Base-by-base conservation (phyloP, 83 land plant species). In the Isoetes engelmannii region DNA sequence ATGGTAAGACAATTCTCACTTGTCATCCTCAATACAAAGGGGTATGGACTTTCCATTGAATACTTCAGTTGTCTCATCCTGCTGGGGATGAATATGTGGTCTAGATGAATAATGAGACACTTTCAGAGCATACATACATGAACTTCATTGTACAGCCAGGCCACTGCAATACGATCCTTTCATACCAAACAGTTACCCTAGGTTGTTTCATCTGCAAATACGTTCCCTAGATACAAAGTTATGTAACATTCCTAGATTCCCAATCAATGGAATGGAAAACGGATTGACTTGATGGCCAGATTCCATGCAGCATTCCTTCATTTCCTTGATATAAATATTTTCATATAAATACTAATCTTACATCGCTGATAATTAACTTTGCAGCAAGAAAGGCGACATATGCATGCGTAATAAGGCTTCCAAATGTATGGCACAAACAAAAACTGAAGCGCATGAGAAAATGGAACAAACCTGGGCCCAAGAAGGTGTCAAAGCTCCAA, bases 401-500 rank as follows among this genome's bases (percentile, higher is more conserved):
- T 28, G 37, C 37, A 28, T 28, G 37, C 37, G 0, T 28, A 28
- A 28, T 28, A 28, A 28, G 37, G 37, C 37, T 28, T 28, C 37
- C 37, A 28, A 28, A 28, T 0, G 37, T 28, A 28, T 28, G 37
- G 37, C 37, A 28, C 1, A 28, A 28, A 28, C 37, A 28, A 28
- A 60, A 13, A 15, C 17, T 19, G 1, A 10, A 60, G 28, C 9
- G 41, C 41, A 51, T 18, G 8, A 54, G 43, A 56, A 44, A 49
- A n/a, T n/a, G n/a, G n/a, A 19, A 67, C 46, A 43, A 79, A 90
- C 99, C 91, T 64, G 78, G 12, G 92, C 79, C 99, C 99, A 96
- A 13, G 79, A 68, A 47, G 99, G 97, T 43, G 91, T 82, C 6
- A 47, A 75, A 74, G 99, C 95, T 61, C 75, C 85, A 65, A 71